Base-by-base conservation (phyloP, 441 rosid genomes). In the Eruca vesicaria region DNA sequence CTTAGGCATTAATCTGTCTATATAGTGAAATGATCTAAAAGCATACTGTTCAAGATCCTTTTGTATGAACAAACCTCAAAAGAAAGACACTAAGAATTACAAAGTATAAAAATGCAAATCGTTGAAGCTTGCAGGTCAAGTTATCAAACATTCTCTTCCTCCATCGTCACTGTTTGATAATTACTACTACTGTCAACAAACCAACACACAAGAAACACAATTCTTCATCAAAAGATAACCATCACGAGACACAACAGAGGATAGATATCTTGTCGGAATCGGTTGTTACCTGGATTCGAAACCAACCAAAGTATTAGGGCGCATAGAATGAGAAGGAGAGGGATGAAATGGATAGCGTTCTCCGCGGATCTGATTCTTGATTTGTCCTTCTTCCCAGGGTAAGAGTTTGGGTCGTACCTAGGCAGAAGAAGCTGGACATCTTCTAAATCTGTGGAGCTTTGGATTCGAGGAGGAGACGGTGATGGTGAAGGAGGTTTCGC, bases 311-410 rank as follows among this genome's bases (percentile, higher is more conserved):
- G 97, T 26, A 94, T 66, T 60, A 85, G 15, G 71, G 86, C 93
- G 77, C 91, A 90, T 50, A 90, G 73, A 20, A 83, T 61, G 53
- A 92, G 87, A 18, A 92, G 29, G 56, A 90, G 70, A 70, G 97
- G 98, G 71, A 94, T 92, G 67, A 86, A 72, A 78, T 94, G 98
- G 78, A 94, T 72, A 29, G 87, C 92, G 79, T 87, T 92, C 85
- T 94, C 90, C 8, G 96, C 91, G 70, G 77, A 9, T 57, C 9
- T 38, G 56, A 50, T 21, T 50, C 56, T 8, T 3, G 56, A 8
- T 3, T 18, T 50, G 56, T 50, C 56, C 23, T 50, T 50, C 23
- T 50, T 50, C 0, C 56, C 56, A 0, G 56, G 12, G 56, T 50
- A 16, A 50, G 56, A 50, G 56, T 50, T 50, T 50, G 56, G 56